Evolutionary conservation across 768 basidiomycete genomes (phyloP).

Genomic region (Lactarius hatsudake): DNA sequence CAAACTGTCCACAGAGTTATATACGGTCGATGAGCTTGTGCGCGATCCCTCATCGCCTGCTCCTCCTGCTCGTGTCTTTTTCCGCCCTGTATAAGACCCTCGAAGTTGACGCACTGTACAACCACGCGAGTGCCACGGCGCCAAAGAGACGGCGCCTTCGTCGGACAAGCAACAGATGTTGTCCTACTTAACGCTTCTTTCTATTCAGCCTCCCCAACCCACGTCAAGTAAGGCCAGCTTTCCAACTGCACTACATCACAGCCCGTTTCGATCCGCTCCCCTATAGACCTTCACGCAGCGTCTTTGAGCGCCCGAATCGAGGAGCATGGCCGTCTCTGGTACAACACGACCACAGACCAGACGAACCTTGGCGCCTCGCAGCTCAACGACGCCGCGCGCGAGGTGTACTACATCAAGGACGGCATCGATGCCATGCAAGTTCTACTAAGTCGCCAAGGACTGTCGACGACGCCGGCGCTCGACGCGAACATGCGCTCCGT

Average conservation of each 20-base stretch:
- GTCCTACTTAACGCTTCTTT: conserved; percentile 80
- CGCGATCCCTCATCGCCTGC: conserved; percentile 51
- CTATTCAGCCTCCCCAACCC: conserved; percentile 66
- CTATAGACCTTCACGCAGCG: conserved; percentile 58
- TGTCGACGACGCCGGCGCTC: conserved; percentile 79
- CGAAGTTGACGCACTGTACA: conserved; percentile 78
- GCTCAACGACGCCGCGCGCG: conserved; percentile 43
- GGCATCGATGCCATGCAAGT: conserved; percentile 89
- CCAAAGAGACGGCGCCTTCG: conserved; percentile 70
- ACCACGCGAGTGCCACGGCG: conserved; percentile 61
- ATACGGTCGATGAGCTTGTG: conserved; percentile 68
- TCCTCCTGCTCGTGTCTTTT: conserved; percentile 43
- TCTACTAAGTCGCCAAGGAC: conserved; percentile 87
- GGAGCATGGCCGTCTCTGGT: conserved; percentile 91
- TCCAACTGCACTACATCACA: neutral
- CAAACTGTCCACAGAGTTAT: conserved; percentile 90
- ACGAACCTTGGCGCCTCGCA: conserved; percentile 27
- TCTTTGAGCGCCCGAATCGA: conserved; percentile 81
- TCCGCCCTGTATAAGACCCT: conserved; percentile 65
- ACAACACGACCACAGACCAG: conserved; percentile 33
- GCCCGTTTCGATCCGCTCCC: neutral
- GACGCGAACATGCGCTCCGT: conserved; percentile 65
- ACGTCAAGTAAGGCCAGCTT: conserved; percentile 46
- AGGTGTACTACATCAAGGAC: conserved; percentile 90
- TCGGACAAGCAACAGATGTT: conserved; percentile 93